Evolutionary conservation across 73 alveolate species (phyloP).

Genomic region (Stentor coeruleus): DNA sequence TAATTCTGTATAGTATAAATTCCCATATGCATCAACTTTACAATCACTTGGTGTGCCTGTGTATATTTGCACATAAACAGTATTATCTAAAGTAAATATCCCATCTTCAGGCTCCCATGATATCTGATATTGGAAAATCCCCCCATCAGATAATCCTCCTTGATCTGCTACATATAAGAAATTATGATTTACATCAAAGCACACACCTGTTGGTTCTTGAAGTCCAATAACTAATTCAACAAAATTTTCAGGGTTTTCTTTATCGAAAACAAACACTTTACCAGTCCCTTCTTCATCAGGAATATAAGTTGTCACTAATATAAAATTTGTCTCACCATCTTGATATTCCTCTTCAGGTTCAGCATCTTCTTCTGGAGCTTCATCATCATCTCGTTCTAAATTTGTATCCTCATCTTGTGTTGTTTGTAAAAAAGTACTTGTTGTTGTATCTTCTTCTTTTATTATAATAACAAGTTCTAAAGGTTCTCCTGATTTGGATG

Average conservation of each 20-base stretch:
- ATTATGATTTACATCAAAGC: slow-evolving; percentile 2
- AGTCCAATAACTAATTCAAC: background rate
- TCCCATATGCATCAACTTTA: slow-evolving; percentile 22
- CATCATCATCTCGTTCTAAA: background rate
- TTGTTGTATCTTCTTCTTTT: no score
- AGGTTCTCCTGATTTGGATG: background rate
- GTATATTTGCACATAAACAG: background rate
- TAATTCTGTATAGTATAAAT: background rate
- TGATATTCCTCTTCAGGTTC: background rate
- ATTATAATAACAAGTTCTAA: background rate
- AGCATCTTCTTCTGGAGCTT: background rate
- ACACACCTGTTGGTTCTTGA: slow-evolving; percentile 3
- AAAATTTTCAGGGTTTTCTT: background rate
- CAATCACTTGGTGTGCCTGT: slow-evolving; percentile 13
- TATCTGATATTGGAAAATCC: background rate
- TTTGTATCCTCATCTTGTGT: background rate
- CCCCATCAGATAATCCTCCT: background rate
- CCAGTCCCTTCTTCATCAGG: background rate
- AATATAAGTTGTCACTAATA: background rate
- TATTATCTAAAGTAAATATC: background rate
- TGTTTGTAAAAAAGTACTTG: background rate
- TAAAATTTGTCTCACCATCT: background rate
- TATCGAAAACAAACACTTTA: background rate
- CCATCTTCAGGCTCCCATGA: background rate
- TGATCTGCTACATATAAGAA: background rate